Evolutionary conservation across 169 alveolate genomes (phyloP).

Genomic region (Cryptosporidium xiaoi): DNA sequence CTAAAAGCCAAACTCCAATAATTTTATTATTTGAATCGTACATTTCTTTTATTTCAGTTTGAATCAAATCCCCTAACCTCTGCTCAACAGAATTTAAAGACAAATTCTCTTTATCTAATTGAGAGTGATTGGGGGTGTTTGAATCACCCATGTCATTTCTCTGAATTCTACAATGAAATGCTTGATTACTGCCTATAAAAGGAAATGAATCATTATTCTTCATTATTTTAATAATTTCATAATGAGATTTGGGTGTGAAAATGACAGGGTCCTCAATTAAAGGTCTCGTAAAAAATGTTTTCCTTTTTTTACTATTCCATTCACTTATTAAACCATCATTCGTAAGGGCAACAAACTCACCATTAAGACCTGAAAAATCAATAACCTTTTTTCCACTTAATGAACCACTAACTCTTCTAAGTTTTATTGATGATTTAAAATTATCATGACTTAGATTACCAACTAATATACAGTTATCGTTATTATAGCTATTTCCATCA

Average conservation of each 20-base stretch:
- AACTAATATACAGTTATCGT: neutral
- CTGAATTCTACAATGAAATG: neutral
- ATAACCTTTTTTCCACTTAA: constrained; percentile 28
- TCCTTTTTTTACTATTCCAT: constrained; percentile 51
- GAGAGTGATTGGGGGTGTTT: neutral
- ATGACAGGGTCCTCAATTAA: constrained; percentile 35
- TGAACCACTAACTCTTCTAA: constrained; percentile 28
- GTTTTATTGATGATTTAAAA: neutral
- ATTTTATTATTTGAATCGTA: constrained; percentile 19
- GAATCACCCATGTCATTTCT: neutral
- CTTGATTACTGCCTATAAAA: neutral
- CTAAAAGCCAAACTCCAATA: constrained; percentile 47
- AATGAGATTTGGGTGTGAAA: constrained; percentile 28
- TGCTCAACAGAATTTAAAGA: neutral
- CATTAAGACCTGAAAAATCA: constrained; percentile 63
- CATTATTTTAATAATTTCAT: constrained; percentile 2
- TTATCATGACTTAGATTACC: neutral
- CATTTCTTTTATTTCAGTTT: constrained; percentile 48
- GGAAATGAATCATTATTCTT: neutral
- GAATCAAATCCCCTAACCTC: neutral
- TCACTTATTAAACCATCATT: constrained; percentile 60
- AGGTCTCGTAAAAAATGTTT: constrained; percentile 32
- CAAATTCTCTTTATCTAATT: neutral
- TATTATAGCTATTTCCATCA: neutral
- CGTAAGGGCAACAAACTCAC: constrained; percentile 56